Evolutionary conservation across 192 early-diverging fungal genomes (phyloP).

Genomic region (Gryganskiella cystojenkinii): DNA sequence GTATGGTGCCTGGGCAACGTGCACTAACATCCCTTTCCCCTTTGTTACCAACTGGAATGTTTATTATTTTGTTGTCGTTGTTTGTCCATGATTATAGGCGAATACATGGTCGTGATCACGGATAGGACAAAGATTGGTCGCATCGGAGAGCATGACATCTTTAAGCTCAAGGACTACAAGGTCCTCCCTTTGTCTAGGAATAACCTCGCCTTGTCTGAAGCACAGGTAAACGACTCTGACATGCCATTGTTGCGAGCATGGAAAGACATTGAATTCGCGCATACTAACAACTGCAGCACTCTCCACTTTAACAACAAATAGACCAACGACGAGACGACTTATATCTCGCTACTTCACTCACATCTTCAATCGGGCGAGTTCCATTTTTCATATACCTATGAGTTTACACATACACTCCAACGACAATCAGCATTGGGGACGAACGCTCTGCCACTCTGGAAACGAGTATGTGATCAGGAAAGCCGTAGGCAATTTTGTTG

Average conservation of each 20-base stretch:
- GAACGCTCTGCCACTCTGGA: slow-evolving; percentile 55
- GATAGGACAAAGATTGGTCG: slow-evolving; percentile 70
- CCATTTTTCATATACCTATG: slow-evolving; percentile 90
- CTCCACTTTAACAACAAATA: slow-evolving; percentile 17
- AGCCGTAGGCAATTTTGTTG: no score
- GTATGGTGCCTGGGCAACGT: background rate
- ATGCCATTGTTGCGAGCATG: no score
- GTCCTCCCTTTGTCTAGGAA: slow-evolving; percentile 62
- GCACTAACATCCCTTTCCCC: background rate
- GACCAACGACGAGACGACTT: slow-evolving; percentile 60
- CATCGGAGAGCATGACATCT: slow-evolving; percentile 73
- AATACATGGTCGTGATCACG: slow-evolving; percentile 82
- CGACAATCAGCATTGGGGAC: slow-evolving; percentile 66
- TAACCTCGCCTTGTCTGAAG: slow-evolving; percentile 42
- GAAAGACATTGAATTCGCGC: no score
- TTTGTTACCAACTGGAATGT: background rate
- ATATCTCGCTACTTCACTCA: slow-evolving; percentile 57
- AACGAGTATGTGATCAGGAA: slow-evolving; percentile 66
- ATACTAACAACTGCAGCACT: no score
- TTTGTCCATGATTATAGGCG: slow-evolving; percentile 60
- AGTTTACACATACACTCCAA: slow-evolving; percentile 89
- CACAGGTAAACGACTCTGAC: slow-evolving; percentile 61
- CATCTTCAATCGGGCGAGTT: slow-evolving; percentile 59
- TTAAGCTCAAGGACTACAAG: slow-evolving; percentile 65
- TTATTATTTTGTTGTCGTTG: background rate